Evolutionary conservation across 352 stramenopile genomes (phyloP).

Genomic region (Thraustochytrium aureum): DNA sequence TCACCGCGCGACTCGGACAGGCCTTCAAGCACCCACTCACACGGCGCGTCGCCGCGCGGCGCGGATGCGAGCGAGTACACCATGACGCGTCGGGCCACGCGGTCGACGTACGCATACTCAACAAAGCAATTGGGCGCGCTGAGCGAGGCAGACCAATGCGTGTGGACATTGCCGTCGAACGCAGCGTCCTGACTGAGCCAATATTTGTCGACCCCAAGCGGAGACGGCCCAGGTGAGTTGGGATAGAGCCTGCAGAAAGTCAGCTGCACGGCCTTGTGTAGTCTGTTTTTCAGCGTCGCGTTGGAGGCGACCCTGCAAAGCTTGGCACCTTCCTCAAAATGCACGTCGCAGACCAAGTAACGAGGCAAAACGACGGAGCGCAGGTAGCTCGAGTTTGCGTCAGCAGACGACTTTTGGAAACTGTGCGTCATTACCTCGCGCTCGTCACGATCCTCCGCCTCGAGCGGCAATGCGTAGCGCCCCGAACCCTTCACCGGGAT

Average conservation of each 20-base stretch:
- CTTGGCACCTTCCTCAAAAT: slow-evolving; percentile 47
- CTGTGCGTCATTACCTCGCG: not conserved
- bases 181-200: not conserved
- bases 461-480: not conserved
- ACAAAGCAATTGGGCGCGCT: not conserved
- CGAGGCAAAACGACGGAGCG: not conserved
- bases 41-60: not conserved
- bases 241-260: not conserved
- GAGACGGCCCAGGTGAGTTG: not conserved
- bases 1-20: not conserved
- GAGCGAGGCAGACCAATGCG: not conserved
- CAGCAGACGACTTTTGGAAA: no score
- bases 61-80: slow-evolving; percentile 30
- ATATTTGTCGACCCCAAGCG: not conserved
- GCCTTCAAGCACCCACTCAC: slow-evolving; percentile 38
- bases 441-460: not conserved
- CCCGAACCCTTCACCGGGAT: not conserved
- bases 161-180: slow-evolving; percentile 31
- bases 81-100: not conserved
- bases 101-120: not conserved
- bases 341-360: slow-evolving; percentile 7
- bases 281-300: slow-evolving; percentile 18
- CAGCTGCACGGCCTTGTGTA: slow-evolving; percentile 7
- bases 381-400: not conserved
- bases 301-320: slow-evolving; percentile 9